Base-by-base conservation (phyloP, 208 protist species). In the Trypanosoma boissoni region DNA sequence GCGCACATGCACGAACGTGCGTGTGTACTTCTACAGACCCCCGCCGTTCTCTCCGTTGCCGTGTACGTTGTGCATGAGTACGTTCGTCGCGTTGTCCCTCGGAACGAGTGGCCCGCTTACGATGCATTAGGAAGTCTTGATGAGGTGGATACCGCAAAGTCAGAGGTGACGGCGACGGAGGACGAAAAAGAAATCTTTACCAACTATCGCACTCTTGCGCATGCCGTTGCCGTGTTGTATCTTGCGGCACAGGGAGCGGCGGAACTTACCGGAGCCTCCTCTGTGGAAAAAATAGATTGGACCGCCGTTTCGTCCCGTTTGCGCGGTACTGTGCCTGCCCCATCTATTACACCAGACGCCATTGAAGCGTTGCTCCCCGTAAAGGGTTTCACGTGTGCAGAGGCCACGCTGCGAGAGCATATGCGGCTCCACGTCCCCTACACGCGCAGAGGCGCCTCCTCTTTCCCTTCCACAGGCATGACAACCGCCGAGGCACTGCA, bases 21-120 rank as follows among this genome's bases (percentile, higher is more conserved):
- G 10, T 78, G 76, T 28, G 69, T 82, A 0, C 60, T 94, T 24
- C 77, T 94, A 43, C 87, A 94, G 76, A 88, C 81, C 3, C 62
- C 83, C 28, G 80, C 75, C 24, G 56, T 91, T n/a, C 63, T 90
- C 10, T 70, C 80, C n/a, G 65, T 77, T 5, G 78, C 86, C 5
- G 60, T 87, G 9, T 67, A 75, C 64, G 24, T 78, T 0, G 36
- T 92, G 9, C 73, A 78, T 50, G 6, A 56, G 56, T 80, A 74
- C 61, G 18, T 63, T 3, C 44, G 21, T 39, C 34, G 41, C 2
- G 20, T 27, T n/a, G 12, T 37, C 7, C 23, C 14, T 32, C n/a
- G n/a, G n/a, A n/a, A n/a, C n/a, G n/a, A n/a, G n/a, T n/a, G n/a
- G n/a, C n/a, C n/a, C n/a, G n/a, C n/a, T n/a, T n/a, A n/a, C n/a